phyloP scores from a whole-genome alignment of 352 stramenopile species.

The Pythium phragmiticola region DNA sequence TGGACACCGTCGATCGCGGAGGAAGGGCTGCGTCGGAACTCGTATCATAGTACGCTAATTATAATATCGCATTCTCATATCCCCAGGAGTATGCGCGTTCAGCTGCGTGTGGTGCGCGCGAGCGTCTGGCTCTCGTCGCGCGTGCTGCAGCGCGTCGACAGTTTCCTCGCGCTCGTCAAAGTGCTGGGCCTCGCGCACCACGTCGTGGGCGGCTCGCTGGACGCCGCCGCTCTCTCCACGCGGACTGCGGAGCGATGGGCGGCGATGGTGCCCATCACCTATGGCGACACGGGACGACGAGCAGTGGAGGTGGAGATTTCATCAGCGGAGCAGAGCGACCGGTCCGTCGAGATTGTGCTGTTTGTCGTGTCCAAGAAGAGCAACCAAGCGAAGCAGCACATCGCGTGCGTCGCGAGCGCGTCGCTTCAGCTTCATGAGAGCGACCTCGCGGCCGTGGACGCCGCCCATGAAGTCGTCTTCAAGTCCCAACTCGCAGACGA shows the following conservation, averaged over 20 bases:
- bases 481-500: conserved; percentile 31
- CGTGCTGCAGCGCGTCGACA: conserved; percentile 30
- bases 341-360: conserved; percentile 34
- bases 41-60: background rate
- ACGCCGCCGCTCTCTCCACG: background rate
- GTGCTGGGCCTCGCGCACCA: conserved; percentile 23
- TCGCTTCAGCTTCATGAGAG: conserved; percentile 32
- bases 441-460: conserved; percentile 40
- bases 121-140: conserved; percentile 41
- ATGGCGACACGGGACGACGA: background rate
- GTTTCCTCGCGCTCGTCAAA: conserved; percentile 42
- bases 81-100: conserved; percentile 30
- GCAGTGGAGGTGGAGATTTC: background rate
- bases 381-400: conserved; percentile 17
- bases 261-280: conserved; percentile 2
- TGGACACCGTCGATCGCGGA: background rate
- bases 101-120: conserved; percentile 36
- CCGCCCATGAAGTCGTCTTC: conserved; percentile 50
- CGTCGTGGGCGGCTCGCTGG: background rate
- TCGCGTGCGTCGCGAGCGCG: conserved; percentile 36
- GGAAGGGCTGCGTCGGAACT: background rate
- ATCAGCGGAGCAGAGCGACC: background rate
- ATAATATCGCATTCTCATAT: background rate
- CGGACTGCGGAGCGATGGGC: conserved; percentile 5
- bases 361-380: conserved; percentile 28